Conservation (phyloP, 2,329 filamentous ascomycete species). For the Zelopaecilomyces penicillatus region DNA sequence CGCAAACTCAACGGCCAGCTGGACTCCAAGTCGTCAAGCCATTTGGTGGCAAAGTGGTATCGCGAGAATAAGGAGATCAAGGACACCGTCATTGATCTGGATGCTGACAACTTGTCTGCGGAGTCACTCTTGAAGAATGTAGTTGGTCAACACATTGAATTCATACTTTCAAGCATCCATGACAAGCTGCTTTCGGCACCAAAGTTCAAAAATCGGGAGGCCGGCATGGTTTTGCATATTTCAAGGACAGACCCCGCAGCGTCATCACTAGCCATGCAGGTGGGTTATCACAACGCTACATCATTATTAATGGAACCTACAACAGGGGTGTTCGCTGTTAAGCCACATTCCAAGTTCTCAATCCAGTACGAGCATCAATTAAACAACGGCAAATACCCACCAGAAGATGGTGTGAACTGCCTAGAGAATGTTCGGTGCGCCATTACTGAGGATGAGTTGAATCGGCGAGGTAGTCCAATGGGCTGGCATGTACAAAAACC, state of each 20-base stretch:
- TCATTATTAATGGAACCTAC: constrained; percentile 65
- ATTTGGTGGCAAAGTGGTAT: constrained; percentile 69
- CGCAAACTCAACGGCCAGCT: constrained; percentile 32
- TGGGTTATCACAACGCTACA: constrained; percentile 54
- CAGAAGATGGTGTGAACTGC: constrained; percentile 46
- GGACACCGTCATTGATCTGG: constrained; percentile 57
- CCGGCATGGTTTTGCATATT: constrained; percentile 48
- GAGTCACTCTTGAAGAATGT: constrained; percentile 66
- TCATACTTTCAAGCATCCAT: constrained; percentile 61
- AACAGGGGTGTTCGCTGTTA: constrained; percentile 66
- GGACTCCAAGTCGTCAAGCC: constrained; percentile 41
- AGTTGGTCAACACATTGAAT: constrained; percentile 65
- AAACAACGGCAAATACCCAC: constrained; percentile 50
- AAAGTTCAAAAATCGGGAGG: constrained; percentile 52
- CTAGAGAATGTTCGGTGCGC: constrained; percentile 55
- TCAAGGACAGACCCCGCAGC: constrained; percentile 56
- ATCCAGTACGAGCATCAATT: constrained; percentile 55
- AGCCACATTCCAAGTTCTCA: constrained; percentile 51
- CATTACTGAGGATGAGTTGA: constrained; percentile 54
- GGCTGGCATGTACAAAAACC: constrained; percentile 53
- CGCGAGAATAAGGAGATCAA: constrained; percentile 69
- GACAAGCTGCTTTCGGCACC: constrained; percentile 49
- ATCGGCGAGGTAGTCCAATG: constrained; percentile 49
- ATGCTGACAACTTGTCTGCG: constrained; percentile 60
- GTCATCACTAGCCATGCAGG: constrained; percentile 59